Base-by-base conservation (phyloP, 2,329 filamentous ascomycete genomes). In the Colletotrichum sp. region DNA sequence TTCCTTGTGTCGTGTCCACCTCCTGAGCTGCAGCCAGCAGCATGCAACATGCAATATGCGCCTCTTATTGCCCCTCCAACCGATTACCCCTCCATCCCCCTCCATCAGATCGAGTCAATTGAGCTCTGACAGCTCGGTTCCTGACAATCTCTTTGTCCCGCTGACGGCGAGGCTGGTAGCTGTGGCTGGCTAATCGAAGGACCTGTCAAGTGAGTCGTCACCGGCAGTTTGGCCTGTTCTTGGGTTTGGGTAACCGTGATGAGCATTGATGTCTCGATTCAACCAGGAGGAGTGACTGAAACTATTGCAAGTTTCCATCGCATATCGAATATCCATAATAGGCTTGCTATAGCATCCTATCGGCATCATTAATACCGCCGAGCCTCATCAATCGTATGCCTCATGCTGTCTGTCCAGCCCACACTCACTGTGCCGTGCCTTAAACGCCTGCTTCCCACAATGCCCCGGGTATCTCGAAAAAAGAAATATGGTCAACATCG, bases 401-500 rank as follows among this genome's bases (percentile, higher is more conserved):
- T 55, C 30, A 30, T 30, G 15, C 24, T 28, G 12, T 28, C 10
- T 68, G 52, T 4, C 66, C 6, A 16, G 10, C 22, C 16, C 36
- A 30, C 18, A 15, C n/a, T 52, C n/a, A 52, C 44, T 52, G 9
- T n/a, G 6, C 63, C 52, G 13, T n/a, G 8, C 52, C 63, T 22
- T 36, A n/a, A 28, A 68, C 64, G 64, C 70, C 64, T 62, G 55
- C 32, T 44, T 52, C 70, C 48, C 44, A 55, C 28, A 16, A 55
- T 69, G 55, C 32, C 22, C 32, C 30, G 71, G 71, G 71, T 74
- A 74, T 74, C 71, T 74, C 28, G 52, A 52, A 55, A 22, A 12
- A 48, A 48, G 26, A 48, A 66, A 68, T 13, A 36, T 62, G 15
- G 59, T 62, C 30, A 32, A 18, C 57, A 26, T 70, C 2, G 16